Conservation (phyloP, 2,329 filamentous ascomycete species). For the Fusarium bactridioides region DNA sequence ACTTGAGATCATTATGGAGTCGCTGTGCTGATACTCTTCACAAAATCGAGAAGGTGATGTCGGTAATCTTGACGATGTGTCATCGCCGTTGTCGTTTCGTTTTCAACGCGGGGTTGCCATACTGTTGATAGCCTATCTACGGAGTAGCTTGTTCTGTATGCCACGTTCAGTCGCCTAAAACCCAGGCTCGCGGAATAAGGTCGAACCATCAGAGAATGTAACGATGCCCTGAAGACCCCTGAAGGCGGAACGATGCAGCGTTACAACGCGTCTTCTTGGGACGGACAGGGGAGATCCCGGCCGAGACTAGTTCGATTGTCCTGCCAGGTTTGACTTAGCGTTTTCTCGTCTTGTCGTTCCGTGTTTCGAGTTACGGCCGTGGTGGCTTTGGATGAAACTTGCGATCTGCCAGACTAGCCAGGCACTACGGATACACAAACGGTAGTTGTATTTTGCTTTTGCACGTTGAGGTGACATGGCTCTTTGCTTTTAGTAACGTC, state of each 20-base stretch:
- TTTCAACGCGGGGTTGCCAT: constrained; percentile 1
- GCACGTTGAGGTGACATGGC: constrained; percentile 22
- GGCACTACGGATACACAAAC: constrained; percentile 7
- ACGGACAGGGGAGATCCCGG: background rate
- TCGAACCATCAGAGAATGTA: constrained; percentile 13
- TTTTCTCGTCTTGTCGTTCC: constrained; percentile 25
- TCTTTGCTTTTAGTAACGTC: background rate
- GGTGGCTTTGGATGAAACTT: constrained; percentile 16
- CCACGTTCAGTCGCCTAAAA: constrained; percentile 4
- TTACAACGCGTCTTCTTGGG: background rate
- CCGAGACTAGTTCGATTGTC: background rate
- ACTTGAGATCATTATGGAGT: background rate
- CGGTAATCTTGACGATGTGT: constrained; percentile 2
- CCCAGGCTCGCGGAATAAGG: background rate
- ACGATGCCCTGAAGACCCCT: constrained; percentile 6
- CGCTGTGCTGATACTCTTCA: background rate
- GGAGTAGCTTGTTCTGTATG: background rate
- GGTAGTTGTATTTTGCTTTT: constrained; percentile 7
- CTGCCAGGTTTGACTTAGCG: constrained; percentile 1
- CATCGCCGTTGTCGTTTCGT: constrained; percentile 9
- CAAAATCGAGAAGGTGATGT: background rate
- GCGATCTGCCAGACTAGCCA: constrained; percentile 9
- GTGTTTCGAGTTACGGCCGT: constrained; percentile 41
- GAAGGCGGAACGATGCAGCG: constrained; percentile 14
- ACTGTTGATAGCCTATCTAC: background rate